Evolutionary conservation across 768 basidiomycete genomes (phyloP), one percentile per base, ranked within the genome.

Genomic region (Pisolithus albus): DNA sequence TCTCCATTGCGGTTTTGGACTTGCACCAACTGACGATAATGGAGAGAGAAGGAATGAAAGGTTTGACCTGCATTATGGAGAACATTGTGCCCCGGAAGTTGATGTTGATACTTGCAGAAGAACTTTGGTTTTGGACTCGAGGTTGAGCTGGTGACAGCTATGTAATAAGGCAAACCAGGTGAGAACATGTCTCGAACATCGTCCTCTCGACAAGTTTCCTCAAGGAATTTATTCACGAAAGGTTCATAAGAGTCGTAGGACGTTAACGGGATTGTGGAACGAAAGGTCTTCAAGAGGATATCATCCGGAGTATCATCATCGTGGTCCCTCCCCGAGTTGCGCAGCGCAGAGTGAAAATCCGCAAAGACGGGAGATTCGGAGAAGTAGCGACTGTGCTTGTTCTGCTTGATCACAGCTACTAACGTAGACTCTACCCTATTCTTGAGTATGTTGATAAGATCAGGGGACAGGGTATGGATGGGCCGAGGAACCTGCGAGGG

Each of bases 171-270:
- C 10, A 62, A 26, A n/a, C 61, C 61, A 3, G 60, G 61, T 10
- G 61, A 37, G 50, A 62, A 47, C 48, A 62, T 40, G 21, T 62
- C 30, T 18, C 11, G 16, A 39, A 61, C 55, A 3, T 62, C 53
- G 28, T 37, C 43, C 39, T 62, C 55, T 28, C 50, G 62, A 55
- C 61, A 62, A n/a, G 57, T 58, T 8, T 11, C 30, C 9, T 2
- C 39, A 13, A 57, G 26, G 26, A 61, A 61, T 26, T 52, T 61
- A 3, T 37, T 30, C 1, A 53, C 15, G 19, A 55, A 62, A 2
- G 55, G 58, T 24, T 49, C 44, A 19, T 61, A 61, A 8, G 44
- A 32, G 4, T 55, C 60, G 21, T 61, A 61, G 11, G 39, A 7
- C 9, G 52, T 47, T 1, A 56, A 49, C 2, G 55, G 50, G n/a